These are phyloP conservation scores for Ceratobasidium sp. DNA, from an alignment of 1,284 basidiomycete species.

Conservation along the genomic window DNA sequence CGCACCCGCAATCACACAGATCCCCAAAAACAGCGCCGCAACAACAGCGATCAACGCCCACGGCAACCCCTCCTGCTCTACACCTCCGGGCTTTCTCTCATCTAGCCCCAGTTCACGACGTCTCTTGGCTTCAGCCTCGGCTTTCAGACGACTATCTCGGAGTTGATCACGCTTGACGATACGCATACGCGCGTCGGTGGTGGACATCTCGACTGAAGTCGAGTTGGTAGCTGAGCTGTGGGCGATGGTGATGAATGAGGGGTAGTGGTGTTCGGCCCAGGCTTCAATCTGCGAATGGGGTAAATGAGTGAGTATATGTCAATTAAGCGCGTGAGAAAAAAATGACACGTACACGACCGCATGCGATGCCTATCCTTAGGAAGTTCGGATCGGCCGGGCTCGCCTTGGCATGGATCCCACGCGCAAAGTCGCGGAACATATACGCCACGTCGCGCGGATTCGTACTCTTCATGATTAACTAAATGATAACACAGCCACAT, in stretches of 20 bases:
- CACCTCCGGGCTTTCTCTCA: not conserved
- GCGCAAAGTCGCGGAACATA: conserved; percentile 87
- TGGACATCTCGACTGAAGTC: conserved; percentile 60
- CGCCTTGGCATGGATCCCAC: conserved; percentile 86
- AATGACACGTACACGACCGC: conserved; percentile 71
- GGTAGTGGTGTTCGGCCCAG: conserved; percentile 92
- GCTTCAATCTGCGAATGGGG: conserved; percentile 77
- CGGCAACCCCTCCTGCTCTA: conserved; percentile 52
- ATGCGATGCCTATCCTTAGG: conserved; percentile 81
- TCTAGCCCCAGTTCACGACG: conserved; percentile 43
- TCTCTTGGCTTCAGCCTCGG: conserved; percentile 62
- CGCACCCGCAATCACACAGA: conserved; percentile 52
- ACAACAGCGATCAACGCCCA: conserved; percentile 60
- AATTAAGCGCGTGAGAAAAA: conserved; percentile 4
- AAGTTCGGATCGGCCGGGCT: conserved; percentile 89
- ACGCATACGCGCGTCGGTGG: conserved; percentile 69
- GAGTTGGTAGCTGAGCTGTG: conserved; percentile 55
- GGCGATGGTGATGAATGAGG: conserved; percentile 78
- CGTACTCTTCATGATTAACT: conserved; percentile 91
- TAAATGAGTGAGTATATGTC: not conserved
- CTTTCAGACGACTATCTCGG: conserved; percentile 60
- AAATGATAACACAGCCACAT: conserved; percentile 32
- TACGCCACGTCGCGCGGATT: conserved; percentile 93
- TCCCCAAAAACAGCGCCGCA: conserved; percentile 60
- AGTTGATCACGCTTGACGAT: conserved; percentile 62